Conservation (phyloP, 1,284 basidiomycete species). For the Ganoderma resinaceum region DNA sequence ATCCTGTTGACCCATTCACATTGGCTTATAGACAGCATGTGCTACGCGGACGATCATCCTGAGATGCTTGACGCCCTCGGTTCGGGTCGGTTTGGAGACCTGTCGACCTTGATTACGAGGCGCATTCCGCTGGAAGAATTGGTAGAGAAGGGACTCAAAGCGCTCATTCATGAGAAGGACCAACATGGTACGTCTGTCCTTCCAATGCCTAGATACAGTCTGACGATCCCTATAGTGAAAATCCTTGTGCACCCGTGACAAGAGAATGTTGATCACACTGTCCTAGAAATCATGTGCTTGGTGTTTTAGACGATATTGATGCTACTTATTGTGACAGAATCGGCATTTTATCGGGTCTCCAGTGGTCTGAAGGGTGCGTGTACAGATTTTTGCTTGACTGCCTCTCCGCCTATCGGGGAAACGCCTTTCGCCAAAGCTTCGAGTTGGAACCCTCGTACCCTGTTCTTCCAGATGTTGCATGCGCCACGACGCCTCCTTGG, state of each 20-base stretch:
- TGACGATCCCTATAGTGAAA: slow-evolving; percentile 4
- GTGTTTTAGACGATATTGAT: background rate
- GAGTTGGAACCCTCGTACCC: background rate
- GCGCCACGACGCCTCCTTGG: background rate
- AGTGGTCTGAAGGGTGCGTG: background rate
- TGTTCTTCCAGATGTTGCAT: background rate
- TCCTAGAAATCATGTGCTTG: background rate
- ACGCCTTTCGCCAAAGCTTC: background rate
- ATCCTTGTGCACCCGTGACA: slow-evolving; percentile 14
- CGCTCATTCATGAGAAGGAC: slow-evolving; percentile 42
- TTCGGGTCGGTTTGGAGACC: slow-evolving; percentile 35
- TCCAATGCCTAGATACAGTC: background rate
- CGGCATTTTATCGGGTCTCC: background rate
- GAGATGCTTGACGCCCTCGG: slow-evolving; percentile 39
- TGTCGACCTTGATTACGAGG: slow-evolving; percentile 40
- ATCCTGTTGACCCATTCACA: background rate
- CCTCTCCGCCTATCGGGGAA: background rate
- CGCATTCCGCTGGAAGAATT: slow-evolving; percentile 41
- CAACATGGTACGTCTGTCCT: slow-evolving; percentile 34
- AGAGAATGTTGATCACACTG: background rate
- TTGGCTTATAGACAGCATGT: background rate
- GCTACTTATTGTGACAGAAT: background rate
- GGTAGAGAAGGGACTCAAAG: slow-evolving; percentile 41
- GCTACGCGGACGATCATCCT: slow-evolving; percentile 36
- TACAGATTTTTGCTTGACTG: background rate